Percentiles rank a stretch among this genome's conserved stretches.
Evolutionary conservation across 768 basidiomycete species (phyloP).

Genomic region (Hortiboletus flavorubellus): DNA sequence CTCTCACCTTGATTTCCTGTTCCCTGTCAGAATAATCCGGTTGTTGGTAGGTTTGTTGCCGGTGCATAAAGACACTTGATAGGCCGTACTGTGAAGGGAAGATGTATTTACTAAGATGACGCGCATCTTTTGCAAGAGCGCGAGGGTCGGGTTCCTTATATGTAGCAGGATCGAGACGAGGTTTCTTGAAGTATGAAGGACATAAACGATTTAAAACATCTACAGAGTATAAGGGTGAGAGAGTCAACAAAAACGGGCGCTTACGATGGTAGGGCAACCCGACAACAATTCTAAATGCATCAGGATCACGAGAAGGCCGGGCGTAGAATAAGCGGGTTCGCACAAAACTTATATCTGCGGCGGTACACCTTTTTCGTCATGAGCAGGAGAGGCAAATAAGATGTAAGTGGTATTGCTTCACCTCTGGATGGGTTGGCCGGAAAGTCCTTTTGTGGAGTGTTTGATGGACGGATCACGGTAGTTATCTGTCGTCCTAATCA

Average conservation of each 20-base stretch:
- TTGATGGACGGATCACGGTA: constrained; percentile 4
- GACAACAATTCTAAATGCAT: constrained; percentile 48
- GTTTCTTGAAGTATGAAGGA: constrained; percentile 39
- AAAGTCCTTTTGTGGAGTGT: not conserved
- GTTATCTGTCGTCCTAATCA: constrained; percentile 1
- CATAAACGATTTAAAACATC: constrained; percentile 65
- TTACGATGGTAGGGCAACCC: constrained; percentile 70
- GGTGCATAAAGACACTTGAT: constrained; percentile 49
- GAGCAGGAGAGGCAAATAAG: not conserved
- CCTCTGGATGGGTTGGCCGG: constrained; percentile 21
- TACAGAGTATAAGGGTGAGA: constrained; percentile 24
- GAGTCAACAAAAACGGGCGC: constrained; percentile 16
- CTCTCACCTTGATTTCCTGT: constrained; percentile 60
- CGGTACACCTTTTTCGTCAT: constrained; percentile 35
- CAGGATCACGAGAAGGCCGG: constrained; percentile 50
- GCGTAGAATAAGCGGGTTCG: constrained; percentile 68
- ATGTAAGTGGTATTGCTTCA: not conserved
- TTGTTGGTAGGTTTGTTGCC: constrained; percentile 33
- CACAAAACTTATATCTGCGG: constrained; percentile 49
- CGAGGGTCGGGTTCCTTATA: constrained; percentile 46
- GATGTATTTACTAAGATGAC: constrained; percentile 76
- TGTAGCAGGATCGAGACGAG: constrained; percentile 22
- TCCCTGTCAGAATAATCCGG: constrained; percentile 62
- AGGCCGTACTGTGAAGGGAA: constrained; percentile 81
- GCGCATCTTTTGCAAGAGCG: constrained; percentile 46